Percentiles rank a stretch among this genome's conserved stretches.
Evolutionary conservation across 1,284 basidiomycete species (phyloP).

Genomic region (Malassezia japonica): DNA sequence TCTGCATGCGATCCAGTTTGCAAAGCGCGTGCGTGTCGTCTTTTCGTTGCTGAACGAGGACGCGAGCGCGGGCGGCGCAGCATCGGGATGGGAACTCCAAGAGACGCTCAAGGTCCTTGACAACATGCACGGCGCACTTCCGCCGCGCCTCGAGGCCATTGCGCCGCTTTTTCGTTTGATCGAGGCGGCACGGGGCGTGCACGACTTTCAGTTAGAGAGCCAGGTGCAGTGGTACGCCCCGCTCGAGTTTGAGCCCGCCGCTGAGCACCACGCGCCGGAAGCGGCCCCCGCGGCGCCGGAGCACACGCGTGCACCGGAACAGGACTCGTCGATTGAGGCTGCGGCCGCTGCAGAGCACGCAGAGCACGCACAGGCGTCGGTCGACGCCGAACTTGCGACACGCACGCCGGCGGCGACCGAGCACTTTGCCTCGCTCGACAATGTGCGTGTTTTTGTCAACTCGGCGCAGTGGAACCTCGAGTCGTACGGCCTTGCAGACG

Average conservation of each 20-base stretch:
- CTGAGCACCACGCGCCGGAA: neutral
- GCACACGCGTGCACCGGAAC: no score
- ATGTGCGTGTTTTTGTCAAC: slow-evolving; percentile 65
- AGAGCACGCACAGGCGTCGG: no score
- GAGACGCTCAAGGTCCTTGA: slow-evolving; percentile 2
- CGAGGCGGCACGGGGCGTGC: slow-evolving; percentile 51
- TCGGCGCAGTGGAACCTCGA: slow-evolving; percentile 81
- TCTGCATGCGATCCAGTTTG: slow-evolving; percentile 31
- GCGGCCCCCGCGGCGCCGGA: neutral
- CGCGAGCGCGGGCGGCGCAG: slow-evolving; percentile 11
- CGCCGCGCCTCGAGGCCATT: neutral
- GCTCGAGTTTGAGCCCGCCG: slow-evolving; percentile 60
- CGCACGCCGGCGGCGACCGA: neutral
- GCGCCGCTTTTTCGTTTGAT: slow-evolving; percentile 18
- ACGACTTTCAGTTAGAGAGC: slow-evolving; percentile 86
- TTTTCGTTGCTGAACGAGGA: slow-evolving; percentile 44
- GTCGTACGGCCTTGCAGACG: slow-evolving; percentile 11
- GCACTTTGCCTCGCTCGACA: slow-evolving; percentile 20
- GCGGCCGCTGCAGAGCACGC: no score
- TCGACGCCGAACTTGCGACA: no score
- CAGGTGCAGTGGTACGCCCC: slow-evolving; percentile 88
- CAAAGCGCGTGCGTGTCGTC: slow-evolving; percentile 31
- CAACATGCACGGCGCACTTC: neutral
- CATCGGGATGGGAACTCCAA: slow-evolving; percentile 7
- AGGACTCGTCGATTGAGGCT: no score